Evolutionary conservation across 768 basidiomycete species (phyloP), one percentile per base, ranked within the genome.

Genomic region (Boletus reticuloceps): DNA sequence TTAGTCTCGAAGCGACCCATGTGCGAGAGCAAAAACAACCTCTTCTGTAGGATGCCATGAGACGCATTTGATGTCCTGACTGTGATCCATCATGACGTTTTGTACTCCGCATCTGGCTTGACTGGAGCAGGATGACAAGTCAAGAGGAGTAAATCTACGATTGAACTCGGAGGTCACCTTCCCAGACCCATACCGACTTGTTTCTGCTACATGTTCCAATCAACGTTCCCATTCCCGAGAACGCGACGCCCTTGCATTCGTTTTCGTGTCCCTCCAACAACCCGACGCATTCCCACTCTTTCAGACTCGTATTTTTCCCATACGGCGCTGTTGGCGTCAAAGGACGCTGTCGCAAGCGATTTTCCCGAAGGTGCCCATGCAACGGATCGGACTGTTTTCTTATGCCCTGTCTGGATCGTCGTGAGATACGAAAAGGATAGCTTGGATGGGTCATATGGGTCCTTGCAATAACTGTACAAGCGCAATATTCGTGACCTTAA

Each of bases 171-270:
- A 2, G 64, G 75, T 64, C 66, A 89, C 95, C 93, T 80, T 98
- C 96, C 96, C 97, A 99, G 36, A 99, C 82, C 97, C 97, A 98
- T 1, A 98, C 94, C 6, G 93, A 92, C 76, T 98, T 99, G 74
- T 98, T 97, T 55, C 97, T 79, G 61, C 91, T 90, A 67, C 95
- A 98, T 57, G 89, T 94, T 10, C 95, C 97, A n/a, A 99, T 77
- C 25, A 97, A 72, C 3, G 80, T 86, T 47, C 70, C 87, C n/a
- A 85, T 82, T 36, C 75, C 75, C 12, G 89, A 92, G 72, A 88
- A 98, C 5, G 84, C 89, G 0, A 95, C 89, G 52, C 86, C 81
- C 75, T 98, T 98, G 76, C 95, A 98, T 69, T 99, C 96, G 11
- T 29, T 94, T 68, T 98, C 96, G 67, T 98, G 97, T 0, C 97